These are phyloP conservation scores for Musa acuminata DNA, from an alignment of 176 grass and related monocot species.

Conservation along the genomic window DNA sequence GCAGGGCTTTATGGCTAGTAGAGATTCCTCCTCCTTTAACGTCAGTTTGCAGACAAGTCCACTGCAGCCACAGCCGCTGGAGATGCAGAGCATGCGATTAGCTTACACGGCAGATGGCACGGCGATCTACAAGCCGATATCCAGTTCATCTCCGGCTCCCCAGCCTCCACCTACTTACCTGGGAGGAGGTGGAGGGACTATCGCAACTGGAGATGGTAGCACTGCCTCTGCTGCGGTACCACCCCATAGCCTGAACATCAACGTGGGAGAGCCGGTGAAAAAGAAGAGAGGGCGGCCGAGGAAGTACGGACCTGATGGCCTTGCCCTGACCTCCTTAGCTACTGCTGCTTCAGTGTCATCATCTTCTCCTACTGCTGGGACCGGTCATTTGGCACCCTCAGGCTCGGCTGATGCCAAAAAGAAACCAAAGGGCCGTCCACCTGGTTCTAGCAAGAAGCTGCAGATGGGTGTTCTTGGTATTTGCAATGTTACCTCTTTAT, in stretches of 20 bases:
- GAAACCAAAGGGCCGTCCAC: conserved; percentile 76
- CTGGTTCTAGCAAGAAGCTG: conserved; percentile 76
- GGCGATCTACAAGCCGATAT: conserved; percentile 60
- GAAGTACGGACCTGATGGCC: conserved; percentile 76
- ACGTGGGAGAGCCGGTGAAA: conserved; percentile 47
- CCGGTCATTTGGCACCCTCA: conserved; percentile 18
- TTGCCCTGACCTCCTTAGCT: conserved; percentile 38
- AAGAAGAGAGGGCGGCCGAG: conserved; percentile 90
- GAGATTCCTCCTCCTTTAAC: conserved; percentile 56
- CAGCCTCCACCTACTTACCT: conserved; percentile 33
- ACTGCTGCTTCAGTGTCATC: conserved; percentile 10
- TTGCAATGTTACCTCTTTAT: conserved; percentile 6
- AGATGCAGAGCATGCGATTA: conserved; percentile 76
- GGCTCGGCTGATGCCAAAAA: conserved; percentile 31
- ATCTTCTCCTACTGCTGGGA: conserved; percentile 18
- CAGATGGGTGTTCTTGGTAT: conserved; percentile 48
- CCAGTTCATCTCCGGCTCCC: conserved; percentile 17
- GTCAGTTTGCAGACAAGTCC: conserved; percentile 51
- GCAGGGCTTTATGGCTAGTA: conserved; percentile 60
- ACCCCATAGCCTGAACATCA: conserved; percentile 23
- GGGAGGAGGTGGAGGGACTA: conserved; percentile 13
- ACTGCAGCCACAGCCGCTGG: conserved; percentile 30
- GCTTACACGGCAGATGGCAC: conserved; percentile 80
- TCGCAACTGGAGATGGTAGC: conserved; percentile 32
- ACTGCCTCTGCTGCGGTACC: conserved; percentile 19